Base-by-base conservation (phyloP, 2,329 filamentous ascomycete species). In the Pseudocercospora cruenta region DNA sequence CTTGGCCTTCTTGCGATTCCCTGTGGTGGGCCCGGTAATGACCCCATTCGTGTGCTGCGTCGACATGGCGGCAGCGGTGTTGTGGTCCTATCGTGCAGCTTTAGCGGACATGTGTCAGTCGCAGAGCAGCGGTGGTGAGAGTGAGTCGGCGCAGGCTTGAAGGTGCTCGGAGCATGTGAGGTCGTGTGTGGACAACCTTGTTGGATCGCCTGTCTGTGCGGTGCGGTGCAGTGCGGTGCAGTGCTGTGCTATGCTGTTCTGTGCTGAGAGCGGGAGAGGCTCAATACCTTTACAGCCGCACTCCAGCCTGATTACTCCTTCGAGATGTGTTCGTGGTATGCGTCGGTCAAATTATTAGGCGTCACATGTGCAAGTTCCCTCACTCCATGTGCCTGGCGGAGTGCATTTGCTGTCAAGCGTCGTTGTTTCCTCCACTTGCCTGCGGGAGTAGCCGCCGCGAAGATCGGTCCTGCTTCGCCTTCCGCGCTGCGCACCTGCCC, bases 1-100 rank as follows among this genome's bases (percentile, higher is more conserved):
- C 84, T 97, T 97, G 79, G 95, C 91, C 84, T 97, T 98, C 85
- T 97, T 97, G 77, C 92, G 89, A 81, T 97, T 97, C 8, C 84
- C 76, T 10, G 67, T 47, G 19, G 79, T 67, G 53, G 77, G 71
- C 59, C 69, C 77, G 31, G 77, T 76, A 31, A 78, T 70, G 70
- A 80, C 73, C 72, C 80, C 80, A 76, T 82, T 82, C 79, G 74
- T 36, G 72, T 75, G 66, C 47, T 58, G 57, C 53, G 65, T 53
- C 60, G 69, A 64, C 68, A 68, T 68, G 55, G 63, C 67, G 67
- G 69, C 22, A 69, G 67, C n/a, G 67, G 67, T 73, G 80, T 74
- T 39, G 69, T 74, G 22, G 59, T 64, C 71, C 19, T 28, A 31
- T 33, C 19, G 26, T 45, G 47, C 33, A 64, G 49, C 59, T 68